Base-by-base conservation (phyloP, 805 yeast species). In the Henningerozyma blattae region DNA sequence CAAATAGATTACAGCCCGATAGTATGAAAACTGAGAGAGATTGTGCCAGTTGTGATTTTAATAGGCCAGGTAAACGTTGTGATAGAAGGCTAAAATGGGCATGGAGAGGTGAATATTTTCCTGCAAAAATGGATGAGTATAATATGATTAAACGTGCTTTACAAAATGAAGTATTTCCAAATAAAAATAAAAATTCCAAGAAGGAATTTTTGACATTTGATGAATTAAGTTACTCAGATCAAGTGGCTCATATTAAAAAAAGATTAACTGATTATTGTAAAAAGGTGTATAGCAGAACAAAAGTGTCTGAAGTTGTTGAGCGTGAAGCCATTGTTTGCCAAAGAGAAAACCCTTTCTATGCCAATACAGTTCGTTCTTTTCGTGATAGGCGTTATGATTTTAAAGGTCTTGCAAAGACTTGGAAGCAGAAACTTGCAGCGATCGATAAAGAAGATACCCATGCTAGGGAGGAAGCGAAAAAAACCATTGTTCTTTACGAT, bases 21-120 rank as follows among this genome's bases (percentile, higher is more conserved):
- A 87, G 97, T 3, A 89, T 91, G 85, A 87, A 91, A 44, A 64
- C 79, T 0, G 97, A 89, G 50, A 83, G 83, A 46, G 95, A 86
- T 49, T 93, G 98, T 61, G 97, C 98, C 0, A 76, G 93, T 28
- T 93, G 99, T 63, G 98, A 91, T 47, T 93, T 86, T 61, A 91
- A 91, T 54, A 65, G 95, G 37, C 97, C 96, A 0, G 96, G 94
- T 4, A 91, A 91, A 50, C 70, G 68, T 9, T 91, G 99, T 63
- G 98, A 89, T 47, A 66, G 99, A 50, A 64, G 89, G 35, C 59
- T 91, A 35, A 82, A 87, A 0, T 91, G 99, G 99, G 70, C 94
- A 5, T 91, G 99, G 97, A 75, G 99, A 64, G 99, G 97, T 34
- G 98, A 91, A 47, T 93, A 67, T 48, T 81, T 67, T 43, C 97